Evolutionary conservation across 176 grass and related monocot species (phyloP), one percentile per base, ranked within the genome.

Genomic region (Cenchrus americanus): DNA sequence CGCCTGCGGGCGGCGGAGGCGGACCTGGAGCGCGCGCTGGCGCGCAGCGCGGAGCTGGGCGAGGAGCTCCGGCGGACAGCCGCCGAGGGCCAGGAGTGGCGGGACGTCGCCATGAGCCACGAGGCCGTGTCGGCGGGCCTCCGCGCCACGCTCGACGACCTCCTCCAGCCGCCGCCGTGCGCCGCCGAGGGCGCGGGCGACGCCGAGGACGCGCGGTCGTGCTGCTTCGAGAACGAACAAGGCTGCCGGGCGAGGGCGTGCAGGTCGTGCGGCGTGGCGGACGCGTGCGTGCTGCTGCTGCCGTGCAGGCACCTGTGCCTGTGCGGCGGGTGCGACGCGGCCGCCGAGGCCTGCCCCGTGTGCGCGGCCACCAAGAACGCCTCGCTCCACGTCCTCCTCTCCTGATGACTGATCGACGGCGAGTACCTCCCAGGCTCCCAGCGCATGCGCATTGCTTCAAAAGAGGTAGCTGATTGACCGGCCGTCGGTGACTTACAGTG

Each of bases 251-350:
- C 30, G 54, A 61, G 58, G 58, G 58, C 47, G 62, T 95, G 93
- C 83, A 76, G 22, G 77, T 43, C 23, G n/a, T 96, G 94, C 82
- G 77, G 88, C 48, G 73, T 3, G 27, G 72, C 53, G 19, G 81
- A 87, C 24, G 86, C 82, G 6, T 96, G 81, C 73, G 86, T 93
- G 32, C 73, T 96, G 62, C 62, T 96, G 48, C 77, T 96, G 58
- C 94, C 94, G 23, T 96, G 94, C 82, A 70, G 91, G 73, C 94
- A 96, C 77, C 86, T 96, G 7, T 96, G 94, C 82, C 67, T 93
- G 5, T 96, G 94, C 88, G 18, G 21, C n/a, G 50, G n/a, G 21
- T 81, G 79, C 79, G 79, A 58, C 21, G 50, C 79, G 21, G 50
- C 30, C 50, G 50, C 12, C 13, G 13, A 12, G 48, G 65, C 34